These are phyloP conservation scores for Fusarium bactridioides DNA, from an alignment of 2,329 filamentous ascomycete species.

Conservation along the genomic window DNA sequence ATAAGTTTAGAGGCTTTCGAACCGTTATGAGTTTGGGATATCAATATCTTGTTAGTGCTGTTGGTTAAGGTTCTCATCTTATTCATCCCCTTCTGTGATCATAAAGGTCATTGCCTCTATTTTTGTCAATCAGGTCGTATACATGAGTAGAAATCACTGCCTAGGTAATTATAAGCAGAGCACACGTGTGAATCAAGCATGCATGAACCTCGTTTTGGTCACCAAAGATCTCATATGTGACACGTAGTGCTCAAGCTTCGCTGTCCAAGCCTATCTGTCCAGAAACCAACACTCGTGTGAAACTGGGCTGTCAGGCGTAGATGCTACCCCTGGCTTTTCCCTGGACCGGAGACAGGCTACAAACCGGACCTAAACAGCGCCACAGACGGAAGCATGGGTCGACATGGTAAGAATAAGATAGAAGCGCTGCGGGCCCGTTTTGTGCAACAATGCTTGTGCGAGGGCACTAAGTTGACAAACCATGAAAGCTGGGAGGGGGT, in stretches of 20 bases:
- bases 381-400: constrained; percentile 2
- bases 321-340: constrained; percentile 1
- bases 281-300: constrained; percentile 8
- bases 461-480: not conserved
- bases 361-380: not conserved
- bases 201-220: constrained; percentile 3
- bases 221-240: constrained; percentile 15
- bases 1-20: not conserved
- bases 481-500: not conserved
- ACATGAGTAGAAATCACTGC: constrained; percentile 13
- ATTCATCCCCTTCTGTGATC: not conserved
- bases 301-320: constrained; percentile 18
- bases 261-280: not conserved
- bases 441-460: constrained; percentile 3
- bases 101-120: not conserved
- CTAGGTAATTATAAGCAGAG: not conserved
- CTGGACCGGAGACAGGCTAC: constrained; percentile 9
- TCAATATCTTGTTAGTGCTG: not conserved
- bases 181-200: constrained; percentile 2
- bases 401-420: not conserved
- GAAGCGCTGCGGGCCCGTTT: constrained; percentile 9
- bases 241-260: not conserved
- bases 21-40: not conserved
- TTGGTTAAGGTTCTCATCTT: not conserved
- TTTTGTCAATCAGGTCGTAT: not conserved